phyloP scores from a whole-genome alignment of 2,329 filamentous ascomycete species.

The Exserohilum rostratum region DNA sequence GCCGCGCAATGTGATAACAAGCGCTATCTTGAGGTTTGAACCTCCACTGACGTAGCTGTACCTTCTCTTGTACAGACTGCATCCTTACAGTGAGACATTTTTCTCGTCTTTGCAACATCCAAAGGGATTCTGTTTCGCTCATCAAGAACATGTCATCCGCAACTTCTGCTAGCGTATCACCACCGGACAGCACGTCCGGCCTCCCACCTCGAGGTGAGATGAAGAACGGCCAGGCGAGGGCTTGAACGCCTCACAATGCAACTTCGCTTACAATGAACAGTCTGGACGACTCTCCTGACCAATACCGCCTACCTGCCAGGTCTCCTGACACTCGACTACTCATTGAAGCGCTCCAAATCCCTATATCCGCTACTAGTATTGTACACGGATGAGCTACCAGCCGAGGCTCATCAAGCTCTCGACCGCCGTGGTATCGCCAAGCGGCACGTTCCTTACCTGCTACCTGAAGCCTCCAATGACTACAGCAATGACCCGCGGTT shows the following conservation, averaged over 20 bases:
- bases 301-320: slow-evolving; percentile 82
- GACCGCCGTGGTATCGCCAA: slow-evolving; percentile 70
- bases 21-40: background rate
- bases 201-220: background rate
- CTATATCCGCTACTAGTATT: slow-evolving; percentile 75
- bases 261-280: slow-evolving; percentile 49
- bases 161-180: background rate
- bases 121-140: background rate
- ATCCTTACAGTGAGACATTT: background rate
- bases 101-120: background rate
- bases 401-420: slow-evolving; percentile 71
- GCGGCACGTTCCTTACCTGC: slow-evolving; percentile 73
- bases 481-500: slow-evolving; percentile 81
- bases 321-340: slow-evolving; percentile 79
- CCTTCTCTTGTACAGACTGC: background rate
- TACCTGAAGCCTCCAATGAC: slow-evolving; percentile 68
- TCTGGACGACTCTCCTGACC: slow-evolving; percentile 87
- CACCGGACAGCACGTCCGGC: background rate
- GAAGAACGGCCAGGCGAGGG: background rate
- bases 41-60: too few relatives aligned
- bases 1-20: background rate
- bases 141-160: background rate
- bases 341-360: slow-evolving; percentile 71
- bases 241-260: background rate
- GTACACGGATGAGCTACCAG: slow-evolving; percentile 78